phyloP scores from a whole-genome alignment of 768 basidiomycete genomes.

The Rickenella mellea region DNA sequence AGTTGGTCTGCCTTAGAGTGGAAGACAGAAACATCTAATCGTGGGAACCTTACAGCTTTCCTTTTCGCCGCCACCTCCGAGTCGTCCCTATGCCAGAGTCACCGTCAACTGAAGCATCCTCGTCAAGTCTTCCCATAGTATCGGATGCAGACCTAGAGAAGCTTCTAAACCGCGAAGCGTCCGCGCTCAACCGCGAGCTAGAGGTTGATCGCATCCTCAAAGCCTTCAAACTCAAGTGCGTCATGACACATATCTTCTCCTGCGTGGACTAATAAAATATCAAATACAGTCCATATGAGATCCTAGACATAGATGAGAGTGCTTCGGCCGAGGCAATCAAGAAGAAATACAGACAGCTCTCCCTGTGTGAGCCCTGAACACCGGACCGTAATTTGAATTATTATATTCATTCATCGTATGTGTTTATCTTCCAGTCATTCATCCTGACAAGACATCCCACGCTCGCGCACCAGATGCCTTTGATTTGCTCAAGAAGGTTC shows the following conservation, averaged over 20 bases:
- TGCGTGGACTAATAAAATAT: not conserved
- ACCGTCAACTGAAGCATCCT: no score
- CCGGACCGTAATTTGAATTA: constrained; percentile 8
- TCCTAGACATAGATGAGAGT: constrained; percentile 68
- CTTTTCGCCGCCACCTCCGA: no score
- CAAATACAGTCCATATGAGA: constrained; percentile 75
- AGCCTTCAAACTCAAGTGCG: constrained; percentile 94
- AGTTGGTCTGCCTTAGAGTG: no score
- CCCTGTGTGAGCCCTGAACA: constrained; percentile 52
- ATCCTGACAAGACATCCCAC: constrained; percentile 96
- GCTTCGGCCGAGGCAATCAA: constrained; percentile 79
- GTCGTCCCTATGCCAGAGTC: no score
- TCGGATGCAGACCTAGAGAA: constrained; percentile 64
- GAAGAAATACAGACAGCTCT: constrained; percentile 78
- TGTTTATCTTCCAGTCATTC: constrained; percentile 65
- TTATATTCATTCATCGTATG: not conserved
- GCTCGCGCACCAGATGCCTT: constrained; percentile 85
- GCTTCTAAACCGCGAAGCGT: constrained; percentile 69
- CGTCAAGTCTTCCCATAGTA: constrained; percentile 11
- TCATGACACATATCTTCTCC: constrained; percentile 4
- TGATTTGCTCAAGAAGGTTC: constrained; percentile 85
- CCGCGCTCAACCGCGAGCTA: constrained; percentile 77
- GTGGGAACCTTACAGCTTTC: no score
- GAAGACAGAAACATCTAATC: no score
- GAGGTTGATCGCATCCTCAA: constrained; percentile 88